Evolutionary conservation across 2,329 filamentous ascomycete species (phyloP), one percentile per base, ranked within the genome.

Genomic region (Podosphaera fusca): DNA sequence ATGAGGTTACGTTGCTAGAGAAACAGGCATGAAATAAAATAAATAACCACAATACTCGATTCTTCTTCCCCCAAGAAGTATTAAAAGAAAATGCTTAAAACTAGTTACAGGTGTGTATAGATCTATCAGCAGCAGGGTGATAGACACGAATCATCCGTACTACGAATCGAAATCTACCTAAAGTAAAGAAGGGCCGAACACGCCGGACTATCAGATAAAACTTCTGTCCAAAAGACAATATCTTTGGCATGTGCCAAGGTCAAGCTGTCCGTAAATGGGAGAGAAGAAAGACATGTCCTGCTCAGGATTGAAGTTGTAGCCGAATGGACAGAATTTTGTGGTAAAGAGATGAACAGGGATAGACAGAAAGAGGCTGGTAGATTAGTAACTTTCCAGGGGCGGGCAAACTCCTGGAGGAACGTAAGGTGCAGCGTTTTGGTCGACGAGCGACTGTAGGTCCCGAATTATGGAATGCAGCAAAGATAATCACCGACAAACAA

Each of bases 61-160:
- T 21, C 21, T 21, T 21, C 21, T 21, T 21, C 21, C 21, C 21
- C 21, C 21, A 21, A 21, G 21, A 21, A 21, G 21, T 1, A 52
- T 52, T n/a, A 30, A 52, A 35, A 52, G 30, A 35, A 52, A 52
- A 34, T 52, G 50, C 50, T 52, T 52, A 35, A 52, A 34, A 52
- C 29, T 35, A 34, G 50, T 34, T 31, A 52, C 50, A 52, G 30
- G 50, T 34, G 30, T 31, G 12, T 52, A 35, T 14, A 50, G 31
- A 7, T 50, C 47, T 31, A 50, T 29, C 31, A 50, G 47, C 21
- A 50, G 21, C 21, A 50, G 47, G 29, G 45, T 50, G 8, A 2
- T 50, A 50, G 47, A 50, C 47, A 50, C 21, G 47, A 50, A 50
- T 50, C 31, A 4, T 50, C 21, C 14, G 5, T 50, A 9, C 47